These are phyloP conservation scores for Ascochyta pisi DNA, from an alignment of 2,329 filamentous ascomycete genomes.

Conservation along the genomic window DNA sequence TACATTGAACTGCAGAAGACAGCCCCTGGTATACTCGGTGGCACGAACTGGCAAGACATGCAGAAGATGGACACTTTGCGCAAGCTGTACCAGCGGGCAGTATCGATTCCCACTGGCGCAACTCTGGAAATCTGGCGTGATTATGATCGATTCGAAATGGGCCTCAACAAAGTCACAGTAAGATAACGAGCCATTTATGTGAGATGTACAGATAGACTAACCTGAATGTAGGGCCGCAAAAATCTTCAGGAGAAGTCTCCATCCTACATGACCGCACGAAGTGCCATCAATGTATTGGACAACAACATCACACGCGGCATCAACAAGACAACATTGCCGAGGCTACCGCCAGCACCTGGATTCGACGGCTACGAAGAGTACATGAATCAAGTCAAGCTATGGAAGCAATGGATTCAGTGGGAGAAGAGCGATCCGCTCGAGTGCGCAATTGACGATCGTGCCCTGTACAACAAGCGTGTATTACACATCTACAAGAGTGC, in stretches of 20 bases:
- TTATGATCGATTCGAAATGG: constrained; percentile 95
- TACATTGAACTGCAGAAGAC: constrained; percentile 93
- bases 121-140: constrained; percentile 93
- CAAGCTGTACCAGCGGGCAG: constrained; percentile 90
- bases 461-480: constrained; percentile 77
- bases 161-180: constrained; percentile 89
- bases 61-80: constrained; percentile 96
- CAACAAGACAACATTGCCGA: constrained; percentile 77
- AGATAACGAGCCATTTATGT: constrained; percentile 35
- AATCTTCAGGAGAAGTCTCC: constrained; percentile 92
- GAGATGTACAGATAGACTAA: constrained; percentile 22
- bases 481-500: constrained; percentile 94
- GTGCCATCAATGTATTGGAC: constrained; percentile 86
- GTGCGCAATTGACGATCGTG: constrained; percentile 79
- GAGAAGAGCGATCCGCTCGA: constrained; percentile 93
- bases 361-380: constrained; percentile 90
- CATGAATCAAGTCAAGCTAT: constrained; percentile 80
- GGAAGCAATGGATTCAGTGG: constrained; percentile 95
- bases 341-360: constrained; percentile 80
- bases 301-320: constrained; percentile 85
- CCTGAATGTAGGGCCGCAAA: constrained; percentile 76
- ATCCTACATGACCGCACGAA: constrained; percentile 94
- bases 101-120: constrained; percentile 82
- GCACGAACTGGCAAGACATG: constrained; percentile 91
- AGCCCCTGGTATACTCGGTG: constrained; percentile 84